These are phyloP conservation scores for Leishmania braziliensis DNA, from an alignment of 208 protist species.

Conservation along the genomic window DNA sequence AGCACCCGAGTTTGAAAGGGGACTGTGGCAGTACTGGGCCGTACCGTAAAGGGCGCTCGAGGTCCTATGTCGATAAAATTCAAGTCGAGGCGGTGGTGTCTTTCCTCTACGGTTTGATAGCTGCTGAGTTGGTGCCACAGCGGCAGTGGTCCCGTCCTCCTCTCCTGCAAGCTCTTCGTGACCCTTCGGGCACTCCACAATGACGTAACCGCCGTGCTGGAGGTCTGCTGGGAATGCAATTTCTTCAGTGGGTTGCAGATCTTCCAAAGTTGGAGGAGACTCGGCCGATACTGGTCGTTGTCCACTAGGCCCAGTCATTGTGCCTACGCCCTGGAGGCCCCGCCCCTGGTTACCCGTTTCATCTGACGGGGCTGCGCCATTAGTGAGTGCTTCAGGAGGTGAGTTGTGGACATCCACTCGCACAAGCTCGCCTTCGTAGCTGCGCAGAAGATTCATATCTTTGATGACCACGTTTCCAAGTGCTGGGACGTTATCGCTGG, in stretches of 20 bases:
- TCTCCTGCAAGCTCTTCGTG: neutral
- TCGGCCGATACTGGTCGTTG: neutral
- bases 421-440: constrained; percentile 11
- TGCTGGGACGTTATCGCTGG: neutral
- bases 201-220: constrained; percentile 24
- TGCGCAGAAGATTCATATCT: constrained; percentile 15
- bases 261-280: neutral
- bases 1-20: neutral
- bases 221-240: constrained; percentile 8
- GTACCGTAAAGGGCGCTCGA: neutral
- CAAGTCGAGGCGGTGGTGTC: neutral
- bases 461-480: neutral
- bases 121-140: neutral
- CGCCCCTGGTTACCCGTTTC: neutral
- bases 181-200: neutral
- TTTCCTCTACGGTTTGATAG: neutral
- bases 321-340: neutral
- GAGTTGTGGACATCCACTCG: constrained; percentile 9
- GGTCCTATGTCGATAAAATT: neutral
- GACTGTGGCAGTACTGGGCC: neutral
- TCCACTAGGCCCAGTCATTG: neutral
- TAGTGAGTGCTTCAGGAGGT: neutral
- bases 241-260: neutral
- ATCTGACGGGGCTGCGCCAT: neutral
- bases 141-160: neutral